Percentiles rank a stretch among this genome's conserved stretches.
Conservation (phyloP, 768 basidiomycete species). For the Antrodiella citrinella region DNA sequence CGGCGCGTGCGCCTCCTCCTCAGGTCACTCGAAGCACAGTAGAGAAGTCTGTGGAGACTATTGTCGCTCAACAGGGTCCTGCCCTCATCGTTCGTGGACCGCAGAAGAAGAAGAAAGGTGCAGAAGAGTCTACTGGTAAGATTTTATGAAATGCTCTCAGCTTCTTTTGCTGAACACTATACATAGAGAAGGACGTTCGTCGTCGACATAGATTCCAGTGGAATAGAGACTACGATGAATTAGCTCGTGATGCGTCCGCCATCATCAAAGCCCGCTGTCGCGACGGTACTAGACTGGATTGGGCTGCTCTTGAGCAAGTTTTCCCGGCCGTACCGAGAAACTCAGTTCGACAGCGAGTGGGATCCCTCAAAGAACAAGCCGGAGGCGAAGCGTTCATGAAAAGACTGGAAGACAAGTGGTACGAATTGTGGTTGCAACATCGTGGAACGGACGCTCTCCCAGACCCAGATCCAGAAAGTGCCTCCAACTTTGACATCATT, state of each 20-base stretch:
- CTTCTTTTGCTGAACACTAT: too few species aligned
- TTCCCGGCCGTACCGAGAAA: slow-evolving; percentile 73
- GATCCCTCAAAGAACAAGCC: slow-evolving; percentile 48
- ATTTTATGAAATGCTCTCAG: too few species aligned
- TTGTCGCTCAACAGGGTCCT: slow-evolving; percentile 39
- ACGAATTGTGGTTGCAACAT: slow-evolving; percentile 66
- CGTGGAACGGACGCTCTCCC: slow-evolving; percentile 59
- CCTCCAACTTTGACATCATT: slow-evolving; percentile 71
- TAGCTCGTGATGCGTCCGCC: slow-evolving; percentile 75
- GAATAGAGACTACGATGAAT: slow-evolving; percentile 83
- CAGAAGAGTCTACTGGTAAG: slow-evolving; percentile 26
- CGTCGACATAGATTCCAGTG: slow-evolving; percentile 71
- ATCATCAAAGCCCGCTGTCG: slow-evolving; percentile 79
- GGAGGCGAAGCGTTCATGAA: slow-evolving; percentile 70
- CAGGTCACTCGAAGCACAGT: background rate
- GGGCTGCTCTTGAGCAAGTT: slow-evolving; percentile 66
- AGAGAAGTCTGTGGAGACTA: slow-evolving; percentile 41
- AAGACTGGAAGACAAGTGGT: slow-evolving; percentile 77
- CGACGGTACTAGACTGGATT: slow-evolving; percentile 49
- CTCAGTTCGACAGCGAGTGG: slow-evolving; percentile 62
- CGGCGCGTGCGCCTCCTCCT: slow-evolving; percentile 26
- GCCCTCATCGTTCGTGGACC: background rate
- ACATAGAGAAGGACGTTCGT: slow-evolving; percentile 7
- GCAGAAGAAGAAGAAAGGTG: slow-evolving; percentile 25
- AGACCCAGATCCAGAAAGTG: slow-evolving; percentile 60